Base-by-base conservation (phyloP, 2,329 filamentous ascomycete species). In the Talaromyces sp. region DNA sequence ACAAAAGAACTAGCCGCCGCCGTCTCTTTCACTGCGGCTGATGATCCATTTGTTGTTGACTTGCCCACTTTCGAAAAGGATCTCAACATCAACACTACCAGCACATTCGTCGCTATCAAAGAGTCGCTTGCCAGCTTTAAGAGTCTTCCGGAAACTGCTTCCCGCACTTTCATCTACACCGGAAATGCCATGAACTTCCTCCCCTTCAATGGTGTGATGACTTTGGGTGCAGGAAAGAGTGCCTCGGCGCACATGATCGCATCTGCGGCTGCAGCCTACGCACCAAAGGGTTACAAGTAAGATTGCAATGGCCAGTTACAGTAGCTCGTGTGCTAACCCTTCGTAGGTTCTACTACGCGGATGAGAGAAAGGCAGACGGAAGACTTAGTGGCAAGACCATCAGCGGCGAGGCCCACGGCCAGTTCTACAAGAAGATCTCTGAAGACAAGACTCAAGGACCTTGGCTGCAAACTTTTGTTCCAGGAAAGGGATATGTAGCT, bases 391-490 rank as follows among this genome's bases (percentile, higher is more conserved):
- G 29, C 40, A 47, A 34, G 36, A 36, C 17, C 15, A 49, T 61
- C 58, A 61, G 45, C 22, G 58, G 58, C n/a, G 38, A 47, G 38
- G 67, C 68, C 5, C 68, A 69, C 58, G 68, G 58, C 10, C 56
- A 69, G 13, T 59, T 69, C 34, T 69, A 67, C 54, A 49, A 45
- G 43, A 22, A 68, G 63, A 49, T 69, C 29, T 63, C 67, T 6
- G 43, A 64, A 15, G 56, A 65, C 22, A 60, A 65, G 59, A 49
- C 40, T 27, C 65, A 68, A 31, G 65, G 65, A n/a, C 67, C 65
- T 49, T 71, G 61, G 66, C 58, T 72, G 22, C 43, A 59, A 58
- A 68, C 58, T 7, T 64, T 67, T 45, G 47, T 67, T 13, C 53
- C 61, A 53, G 67, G 51, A 43, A 56, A 62, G 59, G 68, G 67